Evolutionary conservation across 2,329 filamentous ascomycete genomes (phyloP).

Genomic region (Drechslerella stenobrocha): DNA sequence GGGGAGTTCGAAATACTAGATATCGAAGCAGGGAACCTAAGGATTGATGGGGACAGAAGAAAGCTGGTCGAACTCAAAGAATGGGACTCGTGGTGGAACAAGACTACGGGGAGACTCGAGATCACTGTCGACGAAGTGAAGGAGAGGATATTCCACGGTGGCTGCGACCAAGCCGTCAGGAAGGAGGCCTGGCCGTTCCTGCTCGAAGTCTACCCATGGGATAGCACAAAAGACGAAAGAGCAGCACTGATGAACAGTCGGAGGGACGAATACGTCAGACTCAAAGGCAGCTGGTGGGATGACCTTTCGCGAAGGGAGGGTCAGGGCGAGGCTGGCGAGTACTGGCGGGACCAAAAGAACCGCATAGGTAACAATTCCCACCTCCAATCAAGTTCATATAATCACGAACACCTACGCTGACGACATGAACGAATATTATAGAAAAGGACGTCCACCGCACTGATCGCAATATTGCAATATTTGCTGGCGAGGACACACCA

Average conservation of each 20-base stretch:
- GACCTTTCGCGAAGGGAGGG: constrained; percentile 68
- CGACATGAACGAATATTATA: constrained; percentile 57
- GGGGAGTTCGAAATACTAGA: constrained; percentile 95
- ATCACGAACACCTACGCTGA: constrained; percentile 3
- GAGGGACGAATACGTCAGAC: constrained; percentile 86
- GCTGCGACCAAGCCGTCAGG: constrained; percentile 83
- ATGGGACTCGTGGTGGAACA: constrained; percentile 89
- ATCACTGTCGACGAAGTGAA: constrained; percentile 91
- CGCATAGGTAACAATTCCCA: constrained; percentile 74
- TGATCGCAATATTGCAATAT: constrained; percentile 91
- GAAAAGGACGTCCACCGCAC: constrained; percentile 99
- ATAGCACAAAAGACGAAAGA: constrained; percentile 82
- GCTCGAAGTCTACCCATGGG: constrained; percentile 89
- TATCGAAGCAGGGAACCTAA: constrained; percentile 69
- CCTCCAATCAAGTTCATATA: constrained; percentile 6
- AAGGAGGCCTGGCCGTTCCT: constrained; percentile 98
- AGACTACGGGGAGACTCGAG: constrained; percentile 70
- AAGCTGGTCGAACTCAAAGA: constrained; percentile 80
- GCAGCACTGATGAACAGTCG: constrained; percentile 80
- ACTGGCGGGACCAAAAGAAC: constrained; percentile 92
- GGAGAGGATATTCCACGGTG: constrained; percentile 94
- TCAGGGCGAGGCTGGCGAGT: constrained; percentile 80
- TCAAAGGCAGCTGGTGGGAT: constrained; percentile 98
- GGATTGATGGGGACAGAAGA: constrained; percentile 67
- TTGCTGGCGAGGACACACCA: constrained; percentile 92